A percentile compares a stretch with the other conserved stretches of the same genome.
Conservation (phyloP, 1,284 basidiomycete species). For the Cryptococcus sp. region DNA sequence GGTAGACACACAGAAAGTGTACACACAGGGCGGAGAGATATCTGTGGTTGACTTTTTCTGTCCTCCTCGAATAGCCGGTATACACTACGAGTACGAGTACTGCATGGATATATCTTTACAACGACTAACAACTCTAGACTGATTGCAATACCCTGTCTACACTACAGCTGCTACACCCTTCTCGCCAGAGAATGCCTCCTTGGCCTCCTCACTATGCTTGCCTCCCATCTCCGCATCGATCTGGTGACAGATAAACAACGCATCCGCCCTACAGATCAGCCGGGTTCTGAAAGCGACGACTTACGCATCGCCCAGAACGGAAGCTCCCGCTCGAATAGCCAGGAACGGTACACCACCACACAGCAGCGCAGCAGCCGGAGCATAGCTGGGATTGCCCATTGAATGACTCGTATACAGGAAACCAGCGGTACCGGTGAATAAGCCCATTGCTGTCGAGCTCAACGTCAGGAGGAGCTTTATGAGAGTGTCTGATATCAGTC, state of each 20-base stretch:
- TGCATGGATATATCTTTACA: too few species aligned
- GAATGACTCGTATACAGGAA: slow-evolving; percentile 86
- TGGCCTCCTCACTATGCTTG: slow-evolving; percentile 61
- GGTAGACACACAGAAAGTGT: too few species aligned
- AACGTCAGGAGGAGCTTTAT: slow-evolving; percentile 59
- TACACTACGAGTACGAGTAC: too few species aligned
- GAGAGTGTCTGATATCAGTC: slow-evolving; percentile 50
- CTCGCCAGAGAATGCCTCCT: slow-evolving; percentile 50
- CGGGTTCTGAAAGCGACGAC: slow-evolving; percentile 24
- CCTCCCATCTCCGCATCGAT: slow-evolving; percentile 72
- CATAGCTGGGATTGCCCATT: slow-evolving; percentile 66
- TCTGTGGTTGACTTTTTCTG: too few species aligned
- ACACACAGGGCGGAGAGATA: too few species aligned
- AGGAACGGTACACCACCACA: slow-evolving; percentile 74
- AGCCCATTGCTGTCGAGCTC: slow-evolving; percentile 66
- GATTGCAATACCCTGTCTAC: background rate
- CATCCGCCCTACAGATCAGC: slow-evolving; percentile 54
- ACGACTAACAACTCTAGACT: background rate
- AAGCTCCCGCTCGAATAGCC: slow-evolving; percentile 74
- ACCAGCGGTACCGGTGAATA: slow-evolving; percentile 73
- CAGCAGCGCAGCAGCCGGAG: slow-evolving; percentile 67
- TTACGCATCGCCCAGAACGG: slow-evolving; percentile 71
- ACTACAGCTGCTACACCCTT: too few species aligned
- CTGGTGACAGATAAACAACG: slow-evolving; percentile 81
- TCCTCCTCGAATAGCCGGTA: too few species aligned